phyloP scores from a whole-genome alignment of 2,329 filamentous ascomycete species.

The Ophiostoma montium region DNA sequence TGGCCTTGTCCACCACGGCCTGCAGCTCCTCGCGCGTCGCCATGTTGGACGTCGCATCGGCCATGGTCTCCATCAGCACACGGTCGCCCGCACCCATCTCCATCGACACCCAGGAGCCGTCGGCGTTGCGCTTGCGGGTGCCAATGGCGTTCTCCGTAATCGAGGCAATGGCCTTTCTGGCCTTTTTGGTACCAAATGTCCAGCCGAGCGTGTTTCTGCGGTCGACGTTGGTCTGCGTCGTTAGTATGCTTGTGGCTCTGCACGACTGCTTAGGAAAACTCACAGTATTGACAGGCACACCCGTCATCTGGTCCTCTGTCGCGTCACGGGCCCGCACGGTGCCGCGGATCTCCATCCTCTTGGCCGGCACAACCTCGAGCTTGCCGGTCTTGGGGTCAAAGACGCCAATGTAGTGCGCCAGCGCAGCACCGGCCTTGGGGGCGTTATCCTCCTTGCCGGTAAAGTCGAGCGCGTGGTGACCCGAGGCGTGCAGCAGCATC shows the following conservation, averaged over 20 bases:
- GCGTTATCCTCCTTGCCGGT: slow-evolving; percentile 39
- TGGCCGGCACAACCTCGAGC: slow-evolving; percentile 47
- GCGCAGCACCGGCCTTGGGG: slow-evolving; percentile 25
- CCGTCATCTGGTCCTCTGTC: slow-evolving; percentile 29
- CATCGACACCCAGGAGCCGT: slow-evolving; percentile 25
- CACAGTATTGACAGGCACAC: slow-evolving; percentile 24
- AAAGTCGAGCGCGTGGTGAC: slow-evolving; percentile 44
- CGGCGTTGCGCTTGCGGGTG: slow-evolving; percentile 24
- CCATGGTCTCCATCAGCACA: slow-evolving; percentile 50
- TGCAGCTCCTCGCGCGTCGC: slow-evolving; percentile 29
- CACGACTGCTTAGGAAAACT: slow-evolving; percentile 2
- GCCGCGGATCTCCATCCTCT: slow-evolving; percentile 48
- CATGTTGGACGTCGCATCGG: slow-evolving; percentile 36
- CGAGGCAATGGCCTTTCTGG: slow-evolving; percentile 60
- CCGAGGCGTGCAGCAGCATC: slow-evolving; percentile 42
- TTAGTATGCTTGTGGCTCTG: background rate
- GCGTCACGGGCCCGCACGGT: slow-evolving; percentile 41
- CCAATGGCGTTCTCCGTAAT: slow-evolving; percentile 57
- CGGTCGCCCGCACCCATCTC: slow-evolving; percentile 29
- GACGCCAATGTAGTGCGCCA: slow-evolving; percentile 52
- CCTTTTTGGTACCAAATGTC: slow-evolving; percentile 75
- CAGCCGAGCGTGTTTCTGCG: slow-evolving; percentile 57
- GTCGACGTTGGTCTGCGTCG: slow-evolving; percentile 38
- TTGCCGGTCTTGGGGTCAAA: slow-evolving; percentile 46
- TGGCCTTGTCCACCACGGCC: slow-evolving; percentile 48